A percentile compares a stretch with the other conserved stretches of the same genome.
These are phyloP conservation scores for Lentinula sp. DNA, from an alignment of 768 basidiomycete species.

Conservation along the genomic window DNA sequence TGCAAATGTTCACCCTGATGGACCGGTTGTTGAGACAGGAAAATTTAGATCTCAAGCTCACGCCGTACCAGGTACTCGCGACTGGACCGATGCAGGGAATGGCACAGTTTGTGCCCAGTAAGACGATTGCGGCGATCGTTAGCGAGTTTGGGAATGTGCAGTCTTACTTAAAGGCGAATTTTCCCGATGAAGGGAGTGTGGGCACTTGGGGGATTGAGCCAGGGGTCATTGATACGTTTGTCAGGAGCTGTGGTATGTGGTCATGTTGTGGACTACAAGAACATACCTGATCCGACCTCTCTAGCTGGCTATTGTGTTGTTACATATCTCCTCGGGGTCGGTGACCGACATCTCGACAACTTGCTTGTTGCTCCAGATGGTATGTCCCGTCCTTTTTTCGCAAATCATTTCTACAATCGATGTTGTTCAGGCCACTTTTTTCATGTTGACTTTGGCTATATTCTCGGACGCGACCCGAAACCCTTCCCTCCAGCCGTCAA, in stretches of 20 bases:
- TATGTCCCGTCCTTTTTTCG: conserved; percentile 18
- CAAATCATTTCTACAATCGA: too few species aligned
- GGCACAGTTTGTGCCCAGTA: conserved; percentile 94
- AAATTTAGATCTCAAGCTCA: conserved; percentile 89
- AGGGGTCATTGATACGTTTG: conserved; percentile 90
- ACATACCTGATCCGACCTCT: conserved; percentile 8
- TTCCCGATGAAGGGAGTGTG: conserved; percentile 93
- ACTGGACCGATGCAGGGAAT: conserved; percentile 91
- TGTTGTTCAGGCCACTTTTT: conserved; percentile 79
- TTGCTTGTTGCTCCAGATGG: conserved; percentile 90
- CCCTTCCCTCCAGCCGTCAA: conserved; percentile 98
- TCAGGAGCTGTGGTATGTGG: conserved; percentile 83
- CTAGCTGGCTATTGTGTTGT: conserved; percentile 96
- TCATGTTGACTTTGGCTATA: conserved; percentile 99
- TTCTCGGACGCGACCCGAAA: conserved; percentile 95
- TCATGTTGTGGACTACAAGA: conserved; percentile 17
- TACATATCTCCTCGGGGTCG: conserved; percentile 93
- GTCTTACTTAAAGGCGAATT: conserved; percentile 78
- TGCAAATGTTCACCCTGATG: conserved; percentile 99
- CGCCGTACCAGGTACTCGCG: conserved; percentile 88
- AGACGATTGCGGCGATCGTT: conserved; percentile 91
- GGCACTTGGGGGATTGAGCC: conserved; percentile 96
- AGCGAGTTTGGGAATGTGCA: conserved; percentile 86
- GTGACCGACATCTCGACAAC: conserved; percentile 96
- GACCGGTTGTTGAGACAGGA: conserved; percentile 89